Evolutionary conservation across 331 rosid species (phyloP).

Genomic region (Phaseolus coccineus): DNA sequence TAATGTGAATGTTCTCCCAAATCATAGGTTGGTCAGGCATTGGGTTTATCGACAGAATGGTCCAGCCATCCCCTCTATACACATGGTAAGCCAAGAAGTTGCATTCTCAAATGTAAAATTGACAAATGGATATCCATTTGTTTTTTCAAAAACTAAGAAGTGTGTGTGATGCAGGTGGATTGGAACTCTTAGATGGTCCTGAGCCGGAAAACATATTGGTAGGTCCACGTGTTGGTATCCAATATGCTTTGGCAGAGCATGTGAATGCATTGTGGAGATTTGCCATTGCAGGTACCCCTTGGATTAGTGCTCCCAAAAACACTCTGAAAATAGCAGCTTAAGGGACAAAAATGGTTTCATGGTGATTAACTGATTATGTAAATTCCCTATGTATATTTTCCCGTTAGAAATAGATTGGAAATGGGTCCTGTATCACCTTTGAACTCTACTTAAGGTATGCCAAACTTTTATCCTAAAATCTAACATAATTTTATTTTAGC

Average conservation of each 20-base stretch:
- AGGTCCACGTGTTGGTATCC: conserved; percentile 92
- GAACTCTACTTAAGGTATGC: neutral
- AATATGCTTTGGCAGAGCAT: conserved; percentile 85
- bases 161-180: conserved; percentile 65
- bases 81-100: conserved; percentile 63
- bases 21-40: conserved; percentile 87
- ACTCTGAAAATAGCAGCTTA: conserved; percentile 50
- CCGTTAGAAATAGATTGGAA: neutral
- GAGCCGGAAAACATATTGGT: conserved; percentile 72
- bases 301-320: conserved; percentile 96
- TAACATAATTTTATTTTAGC: neutral
- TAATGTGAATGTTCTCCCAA: conserved; percentile 28
- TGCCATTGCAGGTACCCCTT: conserved; percentile 86
- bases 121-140: conserved; percentile 24
- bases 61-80: conserved; percentile 81
- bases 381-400: conserved; percentile 1
- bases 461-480: neutral
- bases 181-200: conserved; percentile 88
- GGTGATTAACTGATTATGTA: neutral
- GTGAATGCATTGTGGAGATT: conserved; percentile 90
- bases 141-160: conserved; percentile 14
- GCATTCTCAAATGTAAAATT: neutral
- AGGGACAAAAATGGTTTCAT: neutral
- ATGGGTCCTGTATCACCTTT: neutral
- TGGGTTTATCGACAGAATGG: conserved; percentile 94